These are phyloP conservation scores for Apiospora kogelbergensis DNA, from an alignment of 2,329 filamentous ascomycete genomes.

Conservation along the genomic window DNA sequence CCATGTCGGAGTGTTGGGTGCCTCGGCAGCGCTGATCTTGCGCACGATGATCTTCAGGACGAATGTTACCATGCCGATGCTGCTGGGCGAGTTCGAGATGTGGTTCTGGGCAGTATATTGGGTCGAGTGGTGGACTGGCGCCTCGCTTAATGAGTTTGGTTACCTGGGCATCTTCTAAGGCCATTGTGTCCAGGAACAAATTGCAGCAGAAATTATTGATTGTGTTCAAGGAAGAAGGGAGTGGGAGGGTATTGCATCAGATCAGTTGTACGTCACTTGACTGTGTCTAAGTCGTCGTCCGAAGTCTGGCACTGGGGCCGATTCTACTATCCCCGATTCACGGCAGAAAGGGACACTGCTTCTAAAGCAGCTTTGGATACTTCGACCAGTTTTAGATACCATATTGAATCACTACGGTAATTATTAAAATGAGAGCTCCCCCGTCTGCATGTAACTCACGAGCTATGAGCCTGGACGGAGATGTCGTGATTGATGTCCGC, in stretches of 20 bases:
- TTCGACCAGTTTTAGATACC: not conserved
- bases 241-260: too few relatives aligned
- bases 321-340: not conserved
- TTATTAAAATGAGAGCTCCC: too few relatives aligned
- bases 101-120: not conserved
- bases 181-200: not conserved
- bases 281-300: not conserved
- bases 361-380: not conserved
- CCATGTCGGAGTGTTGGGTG: not conserved
- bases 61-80: not conserved
- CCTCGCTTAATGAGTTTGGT: not conserved
- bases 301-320: not conserved
- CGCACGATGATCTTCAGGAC: not conserved
- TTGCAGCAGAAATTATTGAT: too few relatives aligned
- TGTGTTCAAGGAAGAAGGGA: too few relatives aligned
- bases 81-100: not conserved
- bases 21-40: not conserved
- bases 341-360: not conserved
- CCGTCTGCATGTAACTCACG: not conserved
- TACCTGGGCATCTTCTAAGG: not conserved
- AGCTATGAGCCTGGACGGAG: not conserved
- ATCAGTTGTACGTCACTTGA: not conserved
- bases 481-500: not conserved
- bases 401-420: not conserved
- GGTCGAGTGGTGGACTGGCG: not conserved